phyloP scores from a whole-genome alignment of 2,329 filamentous ascomycete genomes.

The Sporothrix brasiliensis region DNA sequence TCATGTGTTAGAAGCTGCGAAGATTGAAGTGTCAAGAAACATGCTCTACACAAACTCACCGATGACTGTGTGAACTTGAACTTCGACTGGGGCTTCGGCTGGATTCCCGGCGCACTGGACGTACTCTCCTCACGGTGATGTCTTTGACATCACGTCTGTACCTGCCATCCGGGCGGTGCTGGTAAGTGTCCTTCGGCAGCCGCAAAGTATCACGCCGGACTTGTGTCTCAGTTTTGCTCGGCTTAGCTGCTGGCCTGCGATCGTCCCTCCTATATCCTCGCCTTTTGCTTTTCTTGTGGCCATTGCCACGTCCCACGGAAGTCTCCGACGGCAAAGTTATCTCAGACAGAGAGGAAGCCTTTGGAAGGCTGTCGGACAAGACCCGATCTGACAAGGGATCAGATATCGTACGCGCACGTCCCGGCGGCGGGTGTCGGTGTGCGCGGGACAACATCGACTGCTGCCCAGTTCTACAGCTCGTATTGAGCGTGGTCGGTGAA shows the following conservation, averaged over 20 bases:
- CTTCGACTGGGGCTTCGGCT: conserved; percentile 27
- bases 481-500: conserved; percentile 16
- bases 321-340: conserved; percentile 33
- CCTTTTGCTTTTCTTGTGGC: neutral
- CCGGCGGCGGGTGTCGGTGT: conserved; percentile 14
- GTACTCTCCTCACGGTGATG: neutral
- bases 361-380: neutral
- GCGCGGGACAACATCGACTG: conserved; percentile 18
- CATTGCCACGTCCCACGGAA: conserved; percentile 1
- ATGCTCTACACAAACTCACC: neutral
- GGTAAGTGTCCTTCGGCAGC: neutral
- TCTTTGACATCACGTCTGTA: neutral
- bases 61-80: conserved; percentile 13
- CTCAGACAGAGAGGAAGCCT: neutral
- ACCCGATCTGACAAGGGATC: neutral
- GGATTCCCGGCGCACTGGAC: conserved; percentile 26
- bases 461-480: neutral
- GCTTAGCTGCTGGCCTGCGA: neutral
- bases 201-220: neutral
- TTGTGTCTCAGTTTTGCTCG: neutral
- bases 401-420: conserved; percentile 28
- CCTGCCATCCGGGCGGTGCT: neutral
- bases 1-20: neutral
- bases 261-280: neutral
- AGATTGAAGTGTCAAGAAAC: too few relatives aligned